Conservation (phyloP, 1,284 basidiomycete species). For the Trichosporon sp. region DNA sequence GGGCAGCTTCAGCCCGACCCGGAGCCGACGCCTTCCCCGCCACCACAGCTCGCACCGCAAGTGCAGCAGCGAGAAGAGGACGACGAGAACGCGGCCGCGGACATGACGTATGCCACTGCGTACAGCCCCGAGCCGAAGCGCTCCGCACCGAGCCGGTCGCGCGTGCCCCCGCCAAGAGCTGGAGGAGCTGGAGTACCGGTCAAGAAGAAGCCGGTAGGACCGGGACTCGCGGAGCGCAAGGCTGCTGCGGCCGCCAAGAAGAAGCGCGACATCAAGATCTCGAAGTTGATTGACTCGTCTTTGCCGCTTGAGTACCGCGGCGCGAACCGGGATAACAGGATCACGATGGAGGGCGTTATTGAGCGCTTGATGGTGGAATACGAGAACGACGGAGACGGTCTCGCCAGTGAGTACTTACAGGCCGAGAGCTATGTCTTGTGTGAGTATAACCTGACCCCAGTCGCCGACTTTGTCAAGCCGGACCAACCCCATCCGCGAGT, state of each 20-base stretch:
- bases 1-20: slow-evolving; percentile 7
- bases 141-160: background rate
- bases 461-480: slow-evolving; percentile 73
- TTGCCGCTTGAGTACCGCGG: slow-evolving; percentile 89
- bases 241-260: slow-evolving; percentile 68
- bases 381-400: slow-evolving; percentile 38
- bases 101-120: slow-evolving; percentile 53
- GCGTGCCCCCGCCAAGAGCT: slow-evolving; percentile 6
- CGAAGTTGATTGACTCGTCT: slow-evolving; percentile 69
- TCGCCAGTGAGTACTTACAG: slow-evolving; percentile 29
- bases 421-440: too few relatives aligned
- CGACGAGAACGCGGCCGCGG: slow-evolving; percentile 28
- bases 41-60: background rate
- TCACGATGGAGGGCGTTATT: slow-evolving; percentile 72
- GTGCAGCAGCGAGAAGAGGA: background rate
- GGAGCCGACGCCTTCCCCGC: slow-evolving; percentile 10
- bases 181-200: slow-evolving; percentile 9
- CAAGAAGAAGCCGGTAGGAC: background rate
- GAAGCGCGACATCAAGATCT: slow-evolving; percentile 67
- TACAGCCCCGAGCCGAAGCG: slow-evolving; percentile 31
- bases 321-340: slow-evolving; percentile 64
- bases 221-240: slow-evolving; percentile 32
- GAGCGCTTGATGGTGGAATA: slow-evolving; percentile 45
- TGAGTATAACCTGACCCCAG: slow-evolving; percentile 57
- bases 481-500: slow-evolving; percentile 84